phyloP scores from a whole-genome alignment of 306 rosid species.

The Cucumis hystrix region DNA sequence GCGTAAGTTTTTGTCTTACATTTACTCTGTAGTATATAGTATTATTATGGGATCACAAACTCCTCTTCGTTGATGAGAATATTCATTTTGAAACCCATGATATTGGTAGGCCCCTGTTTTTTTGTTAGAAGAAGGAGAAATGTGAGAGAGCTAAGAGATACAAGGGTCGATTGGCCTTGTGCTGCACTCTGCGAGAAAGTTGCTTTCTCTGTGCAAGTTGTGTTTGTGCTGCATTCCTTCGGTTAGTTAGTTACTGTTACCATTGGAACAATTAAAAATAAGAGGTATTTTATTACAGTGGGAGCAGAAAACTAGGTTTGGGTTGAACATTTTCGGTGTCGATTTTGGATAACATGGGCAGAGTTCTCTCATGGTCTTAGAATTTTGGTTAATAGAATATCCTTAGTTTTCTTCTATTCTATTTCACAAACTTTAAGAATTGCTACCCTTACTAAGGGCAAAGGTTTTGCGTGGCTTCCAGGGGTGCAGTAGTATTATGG shows the following conservation, averaged over 20 bases:
- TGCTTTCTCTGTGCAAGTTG: not conserved
- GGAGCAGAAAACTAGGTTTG: not conserved
- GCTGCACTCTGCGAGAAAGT: not conserved
- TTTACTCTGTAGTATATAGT: not conserved
- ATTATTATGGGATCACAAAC: not conserved
- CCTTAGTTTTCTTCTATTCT: not conserved
- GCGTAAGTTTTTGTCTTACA: slow-evolving; percentile 48
- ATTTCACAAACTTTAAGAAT: not conserved
- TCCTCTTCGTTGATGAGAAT: not conserved
- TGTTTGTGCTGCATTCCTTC: not conserved
- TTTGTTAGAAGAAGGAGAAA: not conserved
- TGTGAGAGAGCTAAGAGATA: not conserved
- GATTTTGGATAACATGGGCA: not conserved
- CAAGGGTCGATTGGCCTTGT: not conserved
- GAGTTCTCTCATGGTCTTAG: not conserved
- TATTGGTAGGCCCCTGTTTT: not conserved
- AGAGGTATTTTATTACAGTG: not conserved
- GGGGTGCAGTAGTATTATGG: too few species aligned
- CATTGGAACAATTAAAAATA: not conserved
- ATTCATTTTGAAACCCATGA: not conserved
- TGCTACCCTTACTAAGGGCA: too few species aligned
- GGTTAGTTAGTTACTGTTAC: not conserved
- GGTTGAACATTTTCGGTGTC: not conserved
- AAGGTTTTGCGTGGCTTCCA: too few species aligned
- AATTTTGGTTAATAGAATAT: not conserved